phyloP scores from a whole-genome alignment of 2,329 filamentous ascomycete genomes.

The Juglanconis sp. region DNA sequence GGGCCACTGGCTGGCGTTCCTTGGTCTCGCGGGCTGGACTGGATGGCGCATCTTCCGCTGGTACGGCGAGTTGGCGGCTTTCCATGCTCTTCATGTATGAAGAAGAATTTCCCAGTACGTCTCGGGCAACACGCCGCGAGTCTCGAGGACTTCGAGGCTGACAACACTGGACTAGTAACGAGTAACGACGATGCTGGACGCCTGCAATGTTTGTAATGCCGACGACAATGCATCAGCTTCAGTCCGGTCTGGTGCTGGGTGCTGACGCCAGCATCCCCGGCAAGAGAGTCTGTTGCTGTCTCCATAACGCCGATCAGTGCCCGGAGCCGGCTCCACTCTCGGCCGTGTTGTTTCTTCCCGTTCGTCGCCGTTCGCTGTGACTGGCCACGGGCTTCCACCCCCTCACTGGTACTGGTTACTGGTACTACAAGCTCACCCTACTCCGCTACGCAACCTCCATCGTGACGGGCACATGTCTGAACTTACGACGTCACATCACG shows the following conservation, averaged over 20 bases:
- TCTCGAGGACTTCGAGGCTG: too few species aligned
- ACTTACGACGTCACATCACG: not conserved
- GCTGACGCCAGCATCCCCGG: not conserved
- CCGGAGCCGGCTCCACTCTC: not conserved
- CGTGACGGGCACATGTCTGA: not conserved
- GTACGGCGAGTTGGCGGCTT: constrained; percentile 6
- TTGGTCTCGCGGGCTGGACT: constrained; percentile 26
- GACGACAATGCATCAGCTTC: too few species aligned
- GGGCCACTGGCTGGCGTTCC: constrained; percentile 25
- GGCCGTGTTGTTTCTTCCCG: not conserved
- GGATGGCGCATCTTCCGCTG: constrained; percentile 19
- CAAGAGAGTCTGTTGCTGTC: not conserved
- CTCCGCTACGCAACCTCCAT: not conserved
- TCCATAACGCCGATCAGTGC: not conserved
- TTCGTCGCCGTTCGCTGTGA: not conserved
- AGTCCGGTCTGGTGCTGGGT: too few species aligned
- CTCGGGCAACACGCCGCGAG: too few species aligned
- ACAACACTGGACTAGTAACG: too few species aligned
- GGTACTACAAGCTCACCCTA: too few species aligned
- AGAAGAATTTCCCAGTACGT: too few species aligned
- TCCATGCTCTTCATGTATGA: constrained; percentile 1
- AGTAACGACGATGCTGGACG: too few species aligned
- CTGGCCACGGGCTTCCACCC: not conserved
- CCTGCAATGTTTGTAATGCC: too few species aligned
- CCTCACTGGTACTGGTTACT: not conserved